Base-by-base conservation (phyloP, 805 yeast species). In the Jamesozyma piceae region DNA sequence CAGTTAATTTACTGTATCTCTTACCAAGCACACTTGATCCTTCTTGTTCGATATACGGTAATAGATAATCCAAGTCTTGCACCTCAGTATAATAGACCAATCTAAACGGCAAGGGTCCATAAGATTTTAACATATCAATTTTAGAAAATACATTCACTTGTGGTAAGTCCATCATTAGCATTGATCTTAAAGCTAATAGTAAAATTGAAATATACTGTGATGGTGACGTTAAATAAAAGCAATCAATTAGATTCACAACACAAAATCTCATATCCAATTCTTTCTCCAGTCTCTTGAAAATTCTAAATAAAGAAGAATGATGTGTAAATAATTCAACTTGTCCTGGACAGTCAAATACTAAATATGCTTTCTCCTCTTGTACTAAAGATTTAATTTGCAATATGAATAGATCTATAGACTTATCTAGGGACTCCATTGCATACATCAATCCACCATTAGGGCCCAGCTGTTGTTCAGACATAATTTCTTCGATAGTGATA, bases 321-420 rank as follows among this genome's bases (percentile, higher is more conserved):
- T 85, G 94, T 2, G 99, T 92, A 64, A 85, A 92, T 14, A 92
- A 72, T 60, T 92, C 99, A 1, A 88, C 92, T 60, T 92, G 98
- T 1, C 98, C 98, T 1, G 97, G 96, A 56, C 95, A 85, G 61
- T 87, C 96, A 64, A 87, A 84, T 3, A 87, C 67, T 11, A 87
- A 60, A 50, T 87, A 87, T 32, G 80, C 76, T 19, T 68, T 68
- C 43, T 77, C 80, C 33, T 74, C 70, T 30, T 67, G 58, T 4
- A 82, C 74, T 11, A 88, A 65, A 27, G 70, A 66, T 44, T 72
- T 68, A 27, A 90, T 67, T 55, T 74, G 77, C 9, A 67, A 65
- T 3, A 82, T 56, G 52, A 87, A 75, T 37, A 70, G 67, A 22
- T 81, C 83, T 39, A 81, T 64, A 20, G 78, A 71, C 26, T 68